phyloP scores from a whole-genome alignment of 257 asterid species.

The Thymus quinquecostatus region DNA sequence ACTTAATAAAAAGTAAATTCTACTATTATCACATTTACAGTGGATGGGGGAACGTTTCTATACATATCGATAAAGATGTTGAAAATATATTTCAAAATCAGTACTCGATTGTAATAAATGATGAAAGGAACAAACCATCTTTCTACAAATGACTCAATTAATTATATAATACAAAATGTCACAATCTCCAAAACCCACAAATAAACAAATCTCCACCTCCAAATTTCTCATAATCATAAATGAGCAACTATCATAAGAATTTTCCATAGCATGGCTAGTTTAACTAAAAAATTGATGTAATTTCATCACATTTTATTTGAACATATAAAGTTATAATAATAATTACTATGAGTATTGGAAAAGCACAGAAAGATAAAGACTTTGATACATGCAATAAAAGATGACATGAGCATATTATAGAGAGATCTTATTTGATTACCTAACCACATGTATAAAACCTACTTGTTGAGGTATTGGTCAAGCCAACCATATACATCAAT shows the following conservation, averaged over 20 bases:
- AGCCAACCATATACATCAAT: slow-evolving; percentile 20
- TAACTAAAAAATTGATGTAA: background rate
- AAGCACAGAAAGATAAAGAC: background rate
- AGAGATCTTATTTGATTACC: slow-evolving; percentile 17
- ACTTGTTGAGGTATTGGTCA: background rate
- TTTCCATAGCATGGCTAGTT: background rate
- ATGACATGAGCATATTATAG: background rate
- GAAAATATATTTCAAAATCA: background rate
- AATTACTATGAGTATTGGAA: background rate
- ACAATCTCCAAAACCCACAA: background rate
- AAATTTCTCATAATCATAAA: slow-evolving; percentile 1
- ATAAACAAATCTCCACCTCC: background rate
- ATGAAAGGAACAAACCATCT: background rate
- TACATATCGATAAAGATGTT: too few species aligned
- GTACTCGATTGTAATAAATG: background rate
- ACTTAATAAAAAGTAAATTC: too few species aligned
- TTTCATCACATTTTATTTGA: too few species aligned
- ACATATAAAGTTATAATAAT: too few species aligned
- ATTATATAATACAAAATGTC: background rate
- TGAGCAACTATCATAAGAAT: background rate
- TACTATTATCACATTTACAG: too few species aligned
- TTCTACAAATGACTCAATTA: background rate
- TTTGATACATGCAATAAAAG: background rate
- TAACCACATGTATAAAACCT: slow-evolving; percentile 7
- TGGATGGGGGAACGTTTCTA: too few species aligned